Base-by-base conservation (phyloP, 208 protist genomes). In the Crithidia brevicula region DNA sequence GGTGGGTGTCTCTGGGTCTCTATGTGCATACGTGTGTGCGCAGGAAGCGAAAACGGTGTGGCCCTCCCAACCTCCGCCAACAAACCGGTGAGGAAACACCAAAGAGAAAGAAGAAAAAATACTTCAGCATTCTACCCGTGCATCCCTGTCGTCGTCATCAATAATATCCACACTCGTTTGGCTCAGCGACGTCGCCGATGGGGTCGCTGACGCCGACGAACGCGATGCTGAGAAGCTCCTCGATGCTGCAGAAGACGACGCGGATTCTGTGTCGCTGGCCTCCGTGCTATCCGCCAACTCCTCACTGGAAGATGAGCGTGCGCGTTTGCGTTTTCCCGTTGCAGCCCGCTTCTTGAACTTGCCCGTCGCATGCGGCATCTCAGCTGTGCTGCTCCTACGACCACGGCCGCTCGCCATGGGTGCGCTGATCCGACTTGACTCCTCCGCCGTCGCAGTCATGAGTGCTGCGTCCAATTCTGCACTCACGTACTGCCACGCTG, bases 391-490 rank as follows among this genome's bases (percentile, higher is more conserved):
- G n/a, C 16, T 45, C 23, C 27, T 60, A 34, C 53, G 28, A 20
- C 22, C 53, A 45, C 53, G 9, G 18, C 18, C 22, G 23, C 56
- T 20, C 10, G 38, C 3, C 15, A 23, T 31, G 7, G 28, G 43
- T 11, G 47, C 13, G 15, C 23, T 33, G 11, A 6, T 27, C 20
- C 54, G 34, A 9, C 43, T 13, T 23, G 33, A 23, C 4, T 61
- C 63, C 34, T 66, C 57, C 4, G 22, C 50, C 7, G 34, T 65
- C 46, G 68, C 63, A 5, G 23, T n/a, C 30, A 77, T 27, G 23
- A 77, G 50, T 3, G 57, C 72, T 6, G 27, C 49, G 31, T 72
- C 50, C 20, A 77, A 40, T 28, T 66, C 62, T 3, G 25, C 25
- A 25, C 25, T 46, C 0, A 77, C 36, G 34, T 43, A 31, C 15